Conservation (phyloP, 2,329 filamentous ascomycete genomes). For the Talaromyces sp. region DNA sequence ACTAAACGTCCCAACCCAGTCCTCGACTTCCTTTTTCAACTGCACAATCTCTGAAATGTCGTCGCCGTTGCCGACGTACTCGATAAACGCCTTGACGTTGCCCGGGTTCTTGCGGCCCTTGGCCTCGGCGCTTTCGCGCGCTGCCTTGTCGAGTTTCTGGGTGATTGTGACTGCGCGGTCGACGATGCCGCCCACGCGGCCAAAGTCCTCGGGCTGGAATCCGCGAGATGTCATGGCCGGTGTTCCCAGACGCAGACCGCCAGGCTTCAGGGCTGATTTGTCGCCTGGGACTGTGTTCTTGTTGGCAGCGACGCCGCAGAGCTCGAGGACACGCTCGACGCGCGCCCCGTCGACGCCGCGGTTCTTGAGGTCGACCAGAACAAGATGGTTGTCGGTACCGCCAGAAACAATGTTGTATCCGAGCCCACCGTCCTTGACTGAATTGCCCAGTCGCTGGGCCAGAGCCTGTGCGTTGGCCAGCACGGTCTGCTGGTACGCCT, state of each 20-base stretch:
- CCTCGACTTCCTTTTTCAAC: slow-evolving; percentile 82
- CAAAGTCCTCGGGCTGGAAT: slow-evolving; percentile 86
- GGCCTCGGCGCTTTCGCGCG: slow-evolving; percentile 69
- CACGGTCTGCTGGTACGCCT: slow-evolving; percentile 88
- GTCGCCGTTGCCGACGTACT: slow-evolving; percentile 75
- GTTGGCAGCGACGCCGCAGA: slow-evolving; percentile 95
- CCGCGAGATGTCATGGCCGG: slow-evolving; percentile 97
- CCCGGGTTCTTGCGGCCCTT: slow-evolving; percentile 89
- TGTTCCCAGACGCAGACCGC: slow-evolving; percentile 88
- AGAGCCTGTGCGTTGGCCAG: slow-evolving; percentile 90
- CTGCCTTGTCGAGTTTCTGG: slow-evolving; percentile 65
- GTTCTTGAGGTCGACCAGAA: slow-evolving; percentile 88
- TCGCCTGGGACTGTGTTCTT: slow-evolving; percentile 99
- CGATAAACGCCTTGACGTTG: slow-evolving; percentile 98
- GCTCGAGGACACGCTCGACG: slow-evolving; percentile 83
- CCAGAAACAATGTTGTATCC: slow-evolving; percentile 93
- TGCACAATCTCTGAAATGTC: slow-evolving; percentile 77
- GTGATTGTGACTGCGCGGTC: slow-evolving; percentile 78
- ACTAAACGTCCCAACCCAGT: slow-evolving; percentile 86
- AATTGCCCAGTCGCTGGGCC: slow-evolving; percentile 64
- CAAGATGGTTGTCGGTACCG: slow-evolving; percentile 97
- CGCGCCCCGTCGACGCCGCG: slow-evolving; percentile 84
- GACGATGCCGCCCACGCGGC: slow-evolving; percentile 77
- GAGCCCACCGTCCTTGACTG: slow-evolving; percentile 65
- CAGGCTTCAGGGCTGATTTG: slow-evolving; percentile 86